Base-by-base conservation (phyloP, 176 grass and related monocot genomes). In the Puya raimondii region DNA sequence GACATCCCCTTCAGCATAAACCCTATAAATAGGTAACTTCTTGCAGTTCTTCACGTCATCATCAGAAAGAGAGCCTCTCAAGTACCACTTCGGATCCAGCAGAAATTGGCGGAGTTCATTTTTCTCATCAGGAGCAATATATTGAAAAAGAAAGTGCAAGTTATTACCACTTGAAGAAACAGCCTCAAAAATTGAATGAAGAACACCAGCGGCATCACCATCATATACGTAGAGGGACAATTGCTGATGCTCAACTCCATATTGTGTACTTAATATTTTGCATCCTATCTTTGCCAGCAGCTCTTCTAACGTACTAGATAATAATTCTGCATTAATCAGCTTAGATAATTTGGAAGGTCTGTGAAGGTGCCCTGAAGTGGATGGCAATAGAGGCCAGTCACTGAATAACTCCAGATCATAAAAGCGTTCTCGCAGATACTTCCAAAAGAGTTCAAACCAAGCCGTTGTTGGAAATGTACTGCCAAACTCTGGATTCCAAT, bases 391-490 rank as follows among this genome's bases (percentile, higher is more conserved):
- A 82, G 92, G 92, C 92, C 92, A 96, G 47, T 96, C 83, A 70
- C 67, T 72, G 79, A 96, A 92, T 71, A 92, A 76, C 70, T 74
- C 77, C 64, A 96, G 83, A 61, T 86, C 89, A 79, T 92, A 96
- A 12, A 84, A 85, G 42, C 12, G 49, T 72, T 84, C 65, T 18
- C 64, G 68, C 73, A 96, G 82, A 85, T 87, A 96, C 68, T 78
- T 78, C 92, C 92, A 96, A 70, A 96, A 96, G 85, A 89, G 86
- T 80, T 83, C 83, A 79, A 92, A 96, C 92, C 92, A 96, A 67
- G 64, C 73, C 74, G 71, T 76, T 23, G 79, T 81, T 56, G 88
- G 92, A 71, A 77, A 82, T 75, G 86, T 69, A 22, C 57, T 71
- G 53, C 59, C 83, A 16, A 68, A 69, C 65, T 78, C 79, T 27